Evolutionary conservation across 1,284 basidiomycete species (phyloP), one percentile per base, ranked within the genome.

Genomic region (Anthracocystis setariae): DNA sequence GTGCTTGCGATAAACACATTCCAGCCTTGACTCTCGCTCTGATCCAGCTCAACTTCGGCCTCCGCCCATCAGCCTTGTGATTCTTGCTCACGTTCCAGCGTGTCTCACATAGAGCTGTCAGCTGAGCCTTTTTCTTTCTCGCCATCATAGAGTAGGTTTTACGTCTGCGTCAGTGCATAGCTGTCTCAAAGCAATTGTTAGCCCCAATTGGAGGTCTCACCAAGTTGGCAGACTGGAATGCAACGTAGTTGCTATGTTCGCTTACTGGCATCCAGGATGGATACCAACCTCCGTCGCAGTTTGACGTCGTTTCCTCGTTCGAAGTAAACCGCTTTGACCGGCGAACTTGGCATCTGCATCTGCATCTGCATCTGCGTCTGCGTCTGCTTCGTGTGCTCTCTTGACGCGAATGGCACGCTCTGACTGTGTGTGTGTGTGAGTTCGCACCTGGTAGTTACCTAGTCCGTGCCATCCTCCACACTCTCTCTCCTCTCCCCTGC

Each of bases 91-190:
- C 18, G 20, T 3, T 18, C 18, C 35, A n/a, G 25, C 1, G 27
- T 54, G 51, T 54, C 44, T 54, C 51, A 54, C 44, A 37, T 54
- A 38, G 43, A 40, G n/a, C 51, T 54, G 43, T 54, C 51, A 54
- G 51, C 51, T 54, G 51, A 42, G 10, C 23, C 40, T 8, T 3
- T 18, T 42, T 8, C 18, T 18, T 42, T 8, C 18, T 42, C 20
- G 21, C 10, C 7, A 42, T n/a, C n/a, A n/a, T n/a, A n/a, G n/a
- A n/a, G n/a, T n/a, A 8, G 33, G 33, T 24, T 32, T 37, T 23
- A 37, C 13, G 46, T 35, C 33, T 49, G 37, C 47, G 47, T 40
- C 35, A 29, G 47, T 49, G 47, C 29, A 25, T 38, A 40, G 25
- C n/a, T 21, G 24, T 13, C 37, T 54, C 3, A 8, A 13, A 17